phyloP scores from a whole-genome alignment of 1,139 yeast genomes.

The Scheffersomyces parashehatae region DNA sequence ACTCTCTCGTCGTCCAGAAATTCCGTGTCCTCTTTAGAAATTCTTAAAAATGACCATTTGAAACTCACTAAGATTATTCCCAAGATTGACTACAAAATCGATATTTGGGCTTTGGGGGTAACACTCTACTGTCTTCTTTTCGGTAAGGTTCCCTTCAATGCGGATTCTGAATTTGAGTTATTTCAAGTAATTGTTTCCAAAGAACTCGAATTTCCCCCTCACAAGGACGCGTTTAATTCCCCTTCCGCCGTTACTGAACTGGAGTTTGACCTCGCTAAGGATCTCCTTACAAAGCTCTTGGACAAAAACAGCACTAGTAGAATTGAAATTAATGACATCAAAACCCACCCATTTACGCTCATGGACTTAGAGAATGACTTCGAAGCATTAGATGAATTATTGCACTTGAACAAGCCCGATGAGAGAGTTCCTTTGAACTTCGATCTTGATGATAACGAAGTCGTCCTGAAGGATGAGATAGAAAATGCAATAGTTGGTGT shows the following conservation, averaged over 20 bases:
- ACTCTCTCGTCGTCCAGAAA: constrained; percentile 5
- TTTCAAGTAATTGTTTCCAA: constrained; percentile 80
- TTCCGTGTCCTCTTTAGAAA: constrained; percentile 24
- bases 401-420: constrained; percentile 28
- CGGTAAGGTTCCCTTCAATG: constrained; percentile 88
- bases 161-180: constrained; percentile 82
- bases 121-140: constrained; percentile 85
- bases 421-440: constrained; percentile 13
- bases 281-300: constrained; percentile 62
- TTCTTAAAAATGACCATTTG: constrained; percentile 21
- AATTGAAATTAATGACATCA: constrained; percentile 71
- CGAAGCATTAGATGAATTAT: constrained; percentile 39
- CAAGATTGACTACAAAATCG: constrained; percentile 73
- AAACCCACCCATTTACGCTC: constrained; percentile 75
- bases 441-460: constrained; percentile 15
- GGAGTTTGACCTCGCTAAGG: constrained; percentile 65
- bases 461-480: constrained; percentile 69
- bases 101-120: constrained; percentile 96
- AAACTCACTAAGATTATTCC: constrained; percentile 29
- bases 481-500: constrained; percentile 79
- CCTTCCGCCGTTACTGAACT: constrained; percentile 36
- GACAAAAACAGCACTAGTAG: constrained; percentile 72
- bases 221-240: constrained; percentile 38
- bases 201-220: constrained; percentile 61
- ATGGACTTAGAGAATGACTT: constrained; percentile 55